These are phyloP conservation scores for Citrullus amarus DNA, from an alignment of 306 rosid species.

Conservation along the genomic window DNA sequence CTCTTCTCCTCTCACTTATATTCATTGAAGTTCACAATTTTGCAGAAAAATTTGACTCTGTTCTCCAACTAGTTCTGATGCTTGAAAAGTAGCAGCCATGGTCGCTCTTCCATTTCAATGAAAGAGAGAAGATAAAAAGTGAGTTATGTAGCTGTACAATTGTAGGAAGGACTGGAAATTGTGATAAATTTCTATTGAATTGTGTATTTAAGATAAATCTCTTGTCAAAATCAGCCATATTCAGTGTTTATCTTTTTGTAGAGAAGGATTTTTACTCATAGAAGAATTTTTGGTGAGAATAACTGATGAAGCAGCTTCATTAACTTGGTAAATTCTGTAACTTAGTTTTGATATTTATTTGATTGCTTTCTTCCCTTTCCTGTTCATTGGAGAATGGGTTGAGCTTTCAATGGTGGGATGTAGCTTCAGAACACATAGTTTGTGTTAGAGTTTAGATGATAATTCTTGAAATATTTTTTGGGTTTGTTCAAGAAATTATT, in stretches of 20 bases:
- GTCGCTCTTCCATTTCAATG: background rate
- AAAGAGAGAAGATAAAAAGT: background rate
- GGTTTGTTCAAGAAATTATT: background rate
- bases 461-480: background rate
- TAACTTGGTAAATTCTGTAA: background rate
- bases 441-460: background rate
- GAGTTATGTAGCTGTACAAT: background rate
- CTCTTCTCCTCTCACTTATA: background rate
- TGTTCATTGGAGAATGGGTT: background rate
- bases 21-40: background rate
- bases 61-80: background rate
- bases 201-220: background rate
- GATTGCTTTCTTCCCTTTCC: background rate
- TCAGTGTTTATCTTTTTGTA: background rate
- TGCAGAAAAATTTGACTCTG: background rate
- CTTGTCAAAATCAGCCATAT: background rate
- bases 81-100: background rate
- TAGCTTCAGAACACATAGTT: background rate
- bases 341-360: background rate
- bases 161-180: background rate
- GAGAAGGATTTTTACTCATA: background rate
- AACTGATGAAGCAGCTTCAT: constrained; percentile 5
- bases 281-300: background rate
- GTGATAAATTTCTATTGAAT: background rate
- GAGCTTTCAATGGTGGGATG: background rate